Percentiles rank a stretch among this genome's conserved stretches.
These are phyloP conservation scores for Kwoniella newhampshirensis DNA, from an alignment of 768 basidiomycete species.

Conservation along the genomic window DNA sequence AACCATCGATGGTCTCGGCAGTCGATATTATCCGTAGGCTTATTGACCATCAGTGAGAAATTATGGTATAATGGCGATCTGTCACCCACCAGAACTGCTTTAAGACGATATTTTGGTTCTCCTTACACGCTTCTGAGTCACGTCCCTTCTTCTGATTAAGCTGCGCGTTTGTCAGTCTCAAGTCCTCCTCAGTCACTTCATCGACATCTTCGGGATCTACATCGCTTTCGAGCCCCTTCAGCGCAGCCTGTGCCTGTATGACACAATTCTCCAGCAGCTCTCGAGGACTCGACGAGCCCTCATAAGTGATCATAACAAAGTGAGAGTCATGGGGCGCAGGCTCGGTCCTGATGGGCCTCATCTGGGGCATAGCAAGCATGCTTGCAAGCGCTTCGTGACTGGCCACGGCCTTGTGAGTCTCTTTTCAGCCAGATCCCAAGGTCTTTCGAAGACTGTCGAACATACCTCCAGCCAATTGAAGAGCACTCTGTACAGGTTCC, in stretches of 20 bases:
- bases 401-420: slow-evolving; percentile 77
- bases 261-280: slow-evolving; percentile 87
- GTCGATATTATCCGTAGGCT: slow-evolving; percentile 75
- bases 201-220: background rate
- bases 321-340: slow-evolving; percentile 7
- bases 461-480: slow-evolving; percentile 88
- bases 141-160: too few relatives aligned
- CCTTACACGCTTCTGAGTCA: slow-evolving; percentile 60
- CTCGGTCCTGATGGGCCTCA: slow-evolving; percentile 55
- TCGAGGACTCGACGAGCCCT: slow-evolving; percentile 84
- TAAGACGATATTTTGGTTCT: slow-evolving; percentile 76
- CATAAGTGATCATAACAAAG: slow-evolving; percentile 65
- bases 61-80: too few relatives aligned
- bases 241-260: slow-evolving; percentile 87
- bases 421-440: too few relatives aligned
- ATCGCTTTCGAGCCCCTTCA: slow-evolving; percentile 70
- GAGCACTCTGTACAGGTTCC: slow-evolving; percentile 79
- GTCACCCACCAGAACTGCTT: slow-evolving; percentile 70
- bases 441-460: background rate
- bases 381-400: slow-evolving; percentile 88
- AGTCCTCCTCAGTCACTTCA: slow-evolving; percentile 72
- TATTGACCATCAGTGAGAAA: background rate
- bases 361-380: slow-evolving; percentile 89
- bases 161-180: slow-evolving; percentile 63
- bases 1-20: slow-evolving; percentile 79